Conservation (phyloP, 2,329 filamentous ascomycete species). For the Xylariaceae sp. region DNA sequence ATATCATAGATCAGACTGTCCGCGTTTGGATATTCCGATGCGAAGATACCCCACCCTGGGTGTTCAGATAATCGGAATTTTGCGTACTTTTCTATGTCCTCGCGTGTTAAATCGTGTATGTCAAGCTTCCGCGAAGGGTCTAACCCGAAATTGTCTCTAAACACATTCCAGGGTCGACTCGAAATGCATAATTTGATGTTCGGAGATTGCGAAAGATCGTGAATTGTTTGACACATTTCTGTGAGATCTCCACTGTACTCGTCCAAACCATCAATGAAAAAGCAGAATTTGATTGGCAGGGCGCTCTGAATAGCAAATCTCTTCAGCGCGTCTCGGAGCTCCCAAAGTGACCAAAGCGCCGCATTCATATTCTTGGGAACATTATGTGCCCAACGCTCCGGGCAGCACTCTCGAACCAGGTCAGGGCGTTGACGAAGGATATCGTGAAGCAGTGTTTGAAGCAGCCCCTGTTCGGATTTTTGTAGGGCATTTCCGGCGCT, state of each 20-base stretch:
- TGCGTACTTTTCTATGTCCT: slow-evolving; percentile 25
- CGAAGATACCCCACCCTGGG: slow-evolving; percentile 14
- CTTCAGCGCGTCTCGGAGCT: slow-evolving; percentile 5
- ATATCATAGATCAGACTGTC: slow-evolving; percentile 9
- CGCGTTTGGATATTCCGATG: slow-evolving; percentile 1
- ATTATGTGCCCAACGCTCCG: slow-evolving; percentile 10
- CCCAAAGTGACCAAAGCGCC: slow-evolving; percentile 7
- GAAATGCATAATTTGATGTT: slow-evolving; percentile 24
- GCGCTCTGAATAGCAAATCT: neutral
- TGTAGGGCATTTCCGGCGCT: slow-evolving; percentile 31
- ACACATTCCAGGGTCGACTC: slow-evolving; percentile 31
- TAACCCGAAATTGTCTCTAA: slow-evolving; percentile 26
- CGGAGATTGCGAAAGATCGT: slow-evolving; percentile 16
- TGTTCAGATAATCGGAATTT: slow-evolving; percentile 15
- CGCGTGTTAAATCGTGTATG: slow-evolving; percentile 23
- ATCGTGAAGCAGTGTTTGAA: slow-evolving; percentile 22
- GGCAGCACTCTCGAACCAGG: slow-evolving; percentile 8
- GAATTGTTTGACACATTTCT: slow-evolving; percentile 19
- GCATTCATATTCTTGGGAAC: slow-evolving; percentile 9
- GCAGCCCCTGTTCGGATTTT: slow-evolving; percentile 33
- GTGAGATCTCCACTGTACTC: slow-evolving; percentile 29
- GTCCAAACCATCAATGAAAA: slow-evolving; percentile 37
- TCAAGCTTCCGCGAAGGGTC: slow-evolving; percentile 16
- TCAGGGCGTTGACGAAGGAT: slow-evolving; percentile 16
- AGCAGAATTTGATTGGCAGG: slow-evolving; percentile 22